Conservation (phyloP, 306 rosid species). For the Sesbania bispinosa region DNA sequence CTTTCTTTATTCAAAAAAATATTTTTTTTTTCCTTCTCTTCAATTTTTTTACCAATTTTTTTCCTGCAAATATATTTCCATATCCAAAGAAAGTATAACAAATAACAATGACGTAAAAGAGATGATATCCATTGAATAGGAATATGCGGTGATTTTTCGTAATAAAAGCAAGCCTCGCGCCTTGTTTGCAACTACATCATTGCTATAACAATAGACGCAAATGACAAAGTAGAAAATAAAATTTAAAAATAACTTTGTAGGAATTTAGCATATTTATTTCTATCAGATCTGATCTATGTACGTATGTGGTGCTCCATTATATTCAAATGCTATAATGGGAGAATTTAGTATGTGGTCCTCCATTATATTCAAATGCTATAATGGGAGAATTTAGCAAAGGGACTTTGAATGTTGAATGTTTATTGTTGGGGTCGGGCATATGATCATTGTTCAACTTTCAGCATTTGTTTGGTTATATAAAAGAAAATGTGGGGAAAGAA, state of each 20-base stretch:
- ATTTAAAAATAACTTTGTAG: not conserved
- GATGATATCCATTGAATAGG: not conserved
- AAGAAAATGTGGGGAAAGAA: no score
- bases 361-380: not conserved
- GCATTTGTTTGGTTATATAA: no score
- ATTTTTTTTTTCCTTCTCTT: no score
- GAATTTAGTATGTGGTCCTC: not conserved
- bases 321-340: not conserved
- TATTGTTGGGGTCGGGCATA: no score
- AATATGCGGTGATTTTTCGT: constrained; percentile 43
- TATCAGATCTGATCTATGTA: not conserved
- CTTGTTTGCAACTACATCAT: constrained; percentile 44
- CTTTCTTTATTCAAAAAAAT: no score
- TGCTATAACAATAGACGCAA: no score
- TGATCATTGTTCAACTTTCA: no score
- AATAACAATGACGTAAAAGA: not conserved
- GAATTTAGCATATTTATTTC: not conserved
- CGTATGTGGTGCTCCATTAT: not conserved
- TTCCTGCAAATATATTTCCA: no score
- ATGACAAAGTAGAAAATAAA: constrained; percentile 11
- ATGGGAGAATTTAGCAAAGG: not conserved
- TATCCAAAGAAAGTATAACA: no score
- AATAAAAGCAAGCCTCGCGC: constrained; percentile 35
- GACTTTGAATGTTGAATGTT: no score
- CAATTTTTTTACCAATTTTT: no score